Conservation (phyloP, 306 rosid species). For the Sesbania bispinosa region DNA sequence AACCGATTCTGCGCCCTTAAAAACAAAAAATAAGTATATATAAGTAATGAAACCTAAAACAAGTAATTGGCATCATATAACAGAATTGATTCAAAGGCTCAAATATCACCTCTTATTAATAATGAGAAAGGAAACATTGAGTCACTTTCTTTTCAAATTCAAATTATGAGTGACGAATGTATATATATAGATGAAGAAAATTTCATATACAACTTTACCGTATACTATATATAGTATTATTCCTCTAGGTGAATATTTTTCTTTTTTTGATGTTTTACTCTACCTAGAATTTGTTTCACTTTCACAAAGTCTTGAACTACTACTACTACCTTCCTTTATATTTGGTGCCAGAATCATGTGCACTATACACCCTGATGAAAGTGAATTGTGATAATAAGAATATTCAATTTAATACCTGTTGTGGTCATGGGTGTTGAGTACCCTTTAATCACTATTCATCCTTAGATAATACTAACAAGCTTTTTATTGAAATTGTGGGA, state of each 20-base stretch:
- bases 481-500: too few species aligned
- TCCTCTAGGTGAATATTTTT: neutral
- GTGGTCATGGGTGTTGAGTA: too few species aligned
- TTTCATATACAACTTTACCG: slow-evolving; percentile 8
- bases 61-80: slow-evolving; percentile 26
- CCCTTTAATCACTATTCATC: too few species aligned
- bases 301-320: too few species aligned
- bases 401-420: too few species aligned
- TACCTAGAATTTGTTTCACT: too few species aligned
- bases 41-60: slow-evolving; percentile 16
- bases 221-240: neutral
- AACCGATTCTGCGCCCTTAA: neutral
- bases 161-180: neutral
- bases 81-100: slow-evolving; percentile 35
- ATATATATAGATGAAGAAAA: neutral
- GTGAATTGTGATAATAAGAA: too few species aligned
- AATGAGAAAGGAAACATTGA: slow-evolving; percentile 15
- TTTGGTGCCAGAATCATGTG: too few species aligned
- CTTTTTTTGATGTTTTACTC: neutral
- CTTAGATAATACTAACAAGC: too few species aligned
- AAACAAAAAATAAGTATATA: neutral
- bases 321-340: too few species aligned
- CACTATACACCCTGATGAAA: too few species aligned
- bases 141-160: neutral
- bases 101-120: slow-evolving; percentile 11